Evolutionary conservation across 805 yeast species (phyloP).

Genomic region (Kuraishia capsulata): DNA sequence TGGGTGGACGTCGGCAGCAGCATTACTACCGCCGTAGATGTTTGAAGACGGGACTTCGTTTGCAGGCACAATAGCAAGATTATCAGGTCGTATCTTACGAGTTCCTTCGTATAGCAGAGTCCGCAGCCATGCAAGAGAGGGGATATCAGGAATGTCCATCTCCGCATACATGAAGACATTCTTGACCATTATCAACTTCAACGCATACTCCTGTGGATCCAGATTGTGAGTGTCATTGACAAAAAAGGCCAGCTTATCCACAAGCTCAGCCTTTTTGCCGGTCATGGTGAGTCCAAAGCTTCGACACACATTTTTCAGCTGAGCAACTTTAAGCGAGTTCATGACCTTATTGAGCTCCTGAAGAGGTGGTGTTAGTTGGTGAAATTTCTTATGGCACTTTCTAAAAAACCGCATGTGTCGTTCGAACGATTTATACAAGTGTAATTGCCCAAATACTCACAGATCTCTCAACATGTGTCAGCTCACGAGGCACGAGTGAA

Average conservation of each 20-base stretch:
- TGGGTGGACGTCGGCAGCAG: too few relatives aligned
- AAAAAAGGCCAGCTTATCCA: slow-evolving; percentile 41
- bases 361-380: too few relatives aligned
- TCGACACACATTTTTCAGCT: slow-evolving; percentile 44
- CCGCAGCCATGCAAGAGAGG: neutral
- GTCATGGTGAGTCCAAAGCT: slow-evolving; percentile 35
- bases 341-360: too few relatives aligned
- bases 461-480: too few relatives aligned
- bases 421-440: too few relatives aligned
- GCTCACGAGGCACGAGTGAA: too few relatives aligned
- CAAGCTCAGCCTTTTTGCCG: slow-evolving; percentile 57
- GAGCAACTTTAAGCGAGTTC: slow-evolving; percentile 34
- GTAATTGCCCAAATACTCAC: too few relatives aligned
- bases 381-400: too few relatives aligned
- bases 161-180: slow-evolving; percentile 15
- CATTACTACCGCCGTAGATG: too few relatives aligned
- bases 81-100: neutral
- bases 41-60: too few relatives aligned
- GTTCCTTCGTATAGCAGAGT: neutral
- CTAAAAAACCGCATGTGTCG: too few relatives aligned
- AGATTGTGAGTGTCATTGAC: slow-evolving; percentile 27
- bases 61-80: neutral
- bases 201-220: neutral
- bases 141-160: slow-evolving; percentile 3
- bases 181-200: slow-evolving; percentile 10